Conservation (phyloP, 2,329 filamentous ascomycete species). For the Fusarium sp. region DNA sequence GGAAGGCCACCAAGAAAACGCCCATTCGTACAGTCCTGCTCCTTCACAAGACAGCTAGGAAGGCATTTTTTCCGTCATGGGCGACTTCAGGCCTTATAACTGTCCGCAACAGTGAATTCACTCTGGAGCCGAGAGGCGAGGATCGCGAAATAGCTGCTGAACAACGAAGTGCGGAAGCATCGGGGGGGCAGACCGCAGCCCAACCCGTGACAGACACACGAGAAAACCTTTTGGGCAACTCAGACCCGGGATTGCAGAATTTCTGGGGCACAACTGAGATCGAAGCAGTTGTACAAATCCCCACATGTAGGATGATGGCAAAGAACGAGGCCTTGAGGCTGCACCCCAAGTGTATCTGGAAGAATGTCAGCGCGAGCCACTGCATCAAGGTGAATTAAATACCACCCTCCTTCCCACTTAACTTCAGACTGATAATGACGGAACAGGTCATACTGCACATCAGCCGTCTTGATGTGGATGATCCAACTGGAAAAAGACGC, state of each 20-base stretch:
- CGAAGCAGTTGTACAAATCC: neutral
- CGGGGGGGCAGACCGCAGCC: neutral
- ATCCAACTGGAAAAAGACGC: neutral
- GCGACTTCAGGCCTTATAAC: neutral
- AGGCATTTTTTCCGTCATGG: neutral
- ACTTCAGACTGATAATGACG: neutral
- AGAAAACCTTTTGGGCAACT: neutral
- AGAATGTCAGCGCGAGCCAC: neutral
- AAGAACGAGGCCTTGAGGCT: neutral
- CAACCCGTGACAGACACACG: neutral
- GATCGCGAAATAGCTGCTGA: neutral
- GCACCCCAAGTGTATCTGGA: slow-evolving; percentile 3
- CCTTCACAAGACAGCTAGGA: neutral
- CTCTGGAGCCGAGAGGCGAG: neutral
- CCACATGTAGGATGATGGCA: neutral
- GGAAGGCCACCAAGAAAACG: neutral
- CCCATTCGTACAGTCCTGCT: neutral
- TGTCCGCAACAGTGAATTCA: neutral
- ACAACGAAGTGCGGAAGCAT: neutral
- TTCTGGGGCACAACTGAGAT: neutral
- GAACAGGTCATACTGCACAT: neutral
- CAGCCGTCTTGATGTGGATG: neutral
- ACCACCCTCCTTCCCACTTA: neutral
- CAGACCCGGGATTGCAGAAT: neutral
- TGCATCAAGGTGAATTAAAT: neutral